Percentiles rank a stretch among this genome's conserved stretches.
Conservation (phyloP, 2,329 filamentous ascomycete species). For the Penicillium sp. region DNA sequence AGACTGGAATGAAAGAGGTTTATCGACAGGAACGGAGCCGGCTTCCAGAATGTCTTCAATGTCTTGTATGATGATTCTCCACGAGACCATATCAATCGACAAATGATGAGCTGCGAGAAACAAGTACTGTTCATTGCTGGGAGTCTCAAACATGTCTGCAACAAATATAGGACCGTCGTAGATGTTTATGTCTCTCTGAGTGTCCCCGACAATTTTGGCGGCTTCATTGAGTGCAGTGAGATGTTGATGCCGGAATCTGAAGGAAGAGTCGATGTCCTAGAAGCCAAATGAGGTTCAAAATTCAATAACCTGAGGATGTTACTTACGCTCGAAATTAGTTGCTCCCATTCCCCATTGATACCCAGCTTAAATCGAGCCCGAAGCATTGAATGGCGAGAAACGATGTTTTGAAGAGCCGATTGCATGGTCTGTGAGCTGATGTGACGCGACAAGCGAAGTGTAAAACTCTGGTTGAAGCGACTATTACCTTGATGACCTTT, state of each 20-base stretch:
- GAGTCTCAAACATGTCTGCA: conserved; percentile 36
- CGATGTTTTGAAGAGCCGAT: conserved; percentile 26
- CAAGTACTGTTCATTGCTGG: conserved; percentile 15
- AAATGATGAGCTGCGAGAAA: conserved; percentile 28
- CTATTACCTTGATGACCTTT: conserved; percentile 19
- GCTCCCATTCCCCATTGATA: conserved; percentile 17
- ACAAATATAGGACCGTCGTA: conserved; percentile 34
- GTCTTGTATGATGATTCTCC: conserved; percentile 35
- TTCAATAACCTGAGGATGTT: not conserved
- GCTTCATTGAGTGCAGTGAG: conserved; percentile 13
- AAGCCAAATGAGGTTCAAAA: conserved; percentile 9
- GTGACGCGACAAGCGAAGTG: conserved; percentile 18
- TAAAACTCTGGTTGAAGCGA: conserved; percentile 17
- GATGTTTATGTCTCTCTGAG: conserved; percentile 20
- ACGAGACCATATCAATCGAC: conserved; percentile 30
- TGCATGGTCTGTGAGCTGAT: conserved; percentile 22
- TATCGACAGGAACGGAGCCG: conserved; percentile 29
- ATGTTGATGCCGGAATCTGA: conserved; percentile 20
- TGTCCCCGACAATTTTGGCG: conserved; percentile 23
- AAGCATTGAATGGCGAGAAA: conserved; percentile 28
- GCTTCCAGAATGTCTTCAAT: conserved; percentile 32
- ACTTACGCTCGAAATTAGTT: conserved; percentile 9
- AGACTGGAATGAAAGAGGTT: conserved; percentile 36
- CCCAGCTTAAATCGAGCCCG: conserved; percentile 7
- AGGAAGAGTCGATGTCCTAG: conserved; percentile 20